Conservation (phyloP, 495 filamentous ascomycete genomes). For the Cetradonia linearis region DNA sequence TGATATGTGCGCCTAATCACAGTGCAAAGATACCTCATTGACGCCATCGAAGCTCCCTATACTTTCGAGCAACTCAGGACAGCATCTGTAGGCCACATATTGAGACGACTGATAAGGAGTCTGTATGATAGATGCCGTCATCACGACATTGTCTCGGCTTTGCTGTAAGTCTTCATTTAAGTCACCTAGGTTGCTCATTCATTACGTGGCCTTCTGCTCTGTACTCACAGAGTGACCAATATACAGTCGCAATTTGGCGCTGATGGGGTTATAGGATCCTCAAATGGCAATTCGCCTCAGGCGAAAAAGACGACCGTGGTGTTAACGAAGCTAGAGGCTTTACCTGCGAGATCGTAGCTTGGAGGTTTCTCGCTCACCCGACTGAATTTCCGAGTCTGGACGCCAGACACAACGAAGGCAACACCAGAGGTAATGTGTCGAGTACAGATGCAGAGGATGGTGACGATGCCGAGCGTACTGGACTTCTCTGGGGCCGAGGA, state of each 20-base stretch:
- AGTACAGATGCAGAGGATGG: constrained; percentile 16
- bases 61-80: constrained; percentile 74
- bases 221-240: background rate
- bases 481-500: constrained; percentile 6
- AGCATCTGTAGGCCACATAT: constrained; percentile 49
- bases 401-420: constrained; percentile 27
- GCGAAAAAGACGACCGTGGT: constrained; percentile 54
- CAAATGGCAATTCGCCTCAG: constrained; percentile 63
- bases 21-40: constrained; percentile 48
- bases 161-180: constrained; percentile 49
- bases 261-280: constrained; percentile 47
- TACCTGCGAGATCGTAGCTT: constrained; percentile 87
- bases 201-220: background rate
- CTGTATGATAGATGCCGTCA: constrained; percentile 58
- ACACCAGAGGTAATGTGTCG: constrained; percentile 9
- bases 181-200: background rate
- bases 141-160: constrained; percentile 61
- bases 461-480: constrained; percentile 15
- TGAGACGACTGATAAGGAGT: constrained; percentile 55
- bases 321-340: constrained; percentile 66
- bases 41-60: constrained; percentile 53
- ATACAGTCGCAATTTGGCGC: no score
- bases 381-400: constrained; percentile 40
- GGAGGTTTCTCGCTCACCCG: constrained; percentile 72
- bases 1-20: background rate